Evolutionary conservation across 176 grass and related monocot genomes (phyloP), one percentile per base, ranked within the genome.

Genomic region (Saccharum spontaneum): DNA sequence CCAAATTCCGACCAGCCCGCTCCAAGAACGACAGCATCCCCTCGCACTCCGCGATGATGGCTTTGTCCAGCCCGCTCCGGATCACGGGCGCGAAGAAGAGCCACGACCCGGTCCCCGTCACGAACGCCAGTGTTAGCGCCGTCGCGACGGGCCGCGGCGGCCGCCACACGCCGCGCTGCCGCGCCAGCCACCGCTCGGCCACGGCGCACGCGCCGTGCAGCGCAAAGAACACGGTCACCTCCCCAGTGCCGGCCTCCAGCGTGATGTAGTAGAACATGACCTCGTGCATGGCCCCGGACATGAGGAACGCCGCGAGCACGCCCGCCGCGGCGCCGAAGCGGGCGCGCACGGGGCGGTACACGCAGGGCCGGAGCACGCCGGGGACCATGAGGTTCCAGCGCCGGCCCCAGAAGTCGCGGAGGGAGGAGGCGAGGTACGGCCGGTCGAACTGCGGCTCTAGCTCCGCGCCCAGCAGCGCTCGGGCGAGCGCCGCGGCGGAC

Each of bases 321-420:
- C 90, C 90, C 1, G 86, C 76, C 4, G 70, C 31, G 71, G 79
- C 36, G 69, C 91, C 90, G 64, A 74, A 18, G 77, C 76, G 72
- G 49, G 86, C 86, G 63, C 91, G 83, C 60, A 93, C 80, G 48
- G 88, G 88, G 49, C 71, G 75, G 77, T 93, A 95, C 34, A 95
- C 88, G 59, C 83, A 82, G 24, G 90, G 94, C 33, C 94, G 79
- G 82, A 95, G 94, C 83, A 89, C 85, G 34, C 78, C 91, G 16
- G 90, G 87, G 50, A 92, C 93, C 90, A 90, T 90, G 71, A 95
- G 69, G 83, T 95, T 95, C 93, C 90, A 95, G 15, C 93, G 73
- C 24, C 83, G 86, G 34, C 93, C 83, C 93, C 90, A 93, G 79
- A 92, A 92, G 41, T 95, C 93, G 7, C 63, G 23, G 1, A 95